Percentiles rank a stretch among this genome's conserved stretches.
These are phyloP conservation scores for Naematelia aurantialba DNA, from an alignment of 768 basidiomycete species.

Conservation along the genomic window DNA sequence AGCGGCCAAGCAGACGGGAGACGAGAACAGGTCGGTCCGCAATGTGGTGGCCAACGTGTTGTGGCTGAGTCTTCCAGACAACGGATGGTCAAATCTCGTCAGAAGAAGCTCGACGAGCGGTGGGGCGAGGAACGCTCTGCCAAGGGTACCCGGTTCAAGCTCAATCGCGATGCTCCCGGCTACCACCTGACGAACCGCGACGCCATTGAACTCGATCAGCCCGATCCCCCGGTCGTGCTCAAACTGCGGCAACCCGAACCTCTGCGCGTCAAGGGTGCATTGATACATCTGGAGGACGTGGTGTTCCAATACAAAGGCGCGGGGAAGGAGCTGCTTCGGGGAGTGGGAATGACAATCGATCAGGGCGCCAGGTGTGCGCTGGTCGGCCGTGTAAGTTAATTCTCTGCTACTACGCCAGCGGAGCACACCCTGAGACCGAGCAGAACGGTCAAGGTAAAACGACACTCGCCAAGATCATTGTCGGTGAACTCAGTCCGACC, in stretches of 20 bases:
- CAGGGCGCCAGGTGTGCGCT: conserved; percentile 53
- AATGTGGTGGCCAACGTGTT: neutral
- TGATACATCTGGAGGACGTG: conserved; percentile 52
- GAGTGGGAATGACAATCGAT: conserved; percentile 52
- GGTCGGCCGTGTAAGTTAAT: conserved; percentile 49
- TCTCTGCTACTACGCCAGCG: neutral
- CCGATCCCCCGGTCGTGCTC: conserved; percentile 52
- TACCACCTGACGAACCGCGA: conserved; percentile 52
- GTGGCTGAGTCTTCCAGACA: conserved; percentile 26
- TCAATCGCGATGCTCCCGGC: conserved; percentile 58
- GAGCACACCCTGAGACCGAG: too few relatives aligned
- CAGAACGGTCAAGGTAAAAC: conserved; percentile 61
- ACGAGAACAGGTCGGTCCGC: conserved; percentile 52
- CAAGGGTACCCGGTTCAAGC: conserved; percentile 58
- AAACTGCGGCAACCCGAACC: conserved; percentile 47
- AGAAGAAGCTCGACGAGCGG: conserved; percentile 59
- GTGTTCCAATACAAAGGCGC: conserved; percentile 48
- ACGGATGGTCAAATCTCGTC: conserved; percentile 58
- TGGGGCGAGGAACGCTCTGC: conserved; percentile 52
- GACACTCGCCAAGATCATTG: conserved; percentile 55
- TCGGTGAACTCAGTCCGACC: conserved; percentile 51
- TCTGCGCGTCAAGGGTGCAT: conserved; percentile 44
- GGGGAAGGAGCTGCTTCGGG: conserved; percentile 40
- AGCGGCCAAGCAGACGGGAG: conserved; percentile 26
- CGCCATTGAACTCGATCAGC: conserved; percentile 53